phyloP scores from a whole-genome alignment of 305 asterid genomes.

The Striga hermonthica region DNA sequence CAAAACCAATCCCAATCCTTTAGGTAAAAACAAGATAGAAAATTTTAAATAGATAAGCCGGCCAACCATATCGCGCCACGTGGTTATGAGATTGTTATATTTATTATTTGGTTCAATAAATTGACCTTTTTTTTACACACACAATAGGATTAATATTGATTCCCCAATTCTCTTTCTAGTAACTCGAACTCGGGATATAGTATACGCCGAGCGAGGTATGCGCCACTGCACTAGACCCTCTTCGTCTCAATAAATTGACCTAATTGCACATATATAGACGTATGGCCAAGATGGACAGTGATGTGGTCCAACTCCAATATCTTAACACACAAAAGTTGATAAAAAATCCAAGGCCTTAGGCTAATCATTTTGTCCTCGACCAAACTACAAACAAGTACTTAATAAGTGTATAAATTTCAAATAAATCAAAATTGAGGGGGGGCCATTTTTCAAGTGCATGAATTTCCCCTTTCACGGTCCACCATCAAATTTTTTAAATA shows the following conservation, averaged over 20 bases:
- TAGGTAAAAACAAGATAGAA: too few species aligned
- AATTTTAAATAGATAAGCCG: too few species aligned
- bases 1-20: too few species aligned
- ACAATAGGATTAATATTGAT: too few species aligned
- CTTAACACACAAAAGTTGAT: neutral
- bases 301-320: neutral
- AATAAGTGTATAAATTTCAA: neutral
- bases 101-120: neutral
- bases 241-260: neutral
- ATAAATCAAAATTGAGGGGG: neutral
- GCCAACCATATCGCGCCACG: too few species aligned
- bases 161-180: too few species aligned
- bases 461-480: neutral
- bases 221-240: too few species aligned
- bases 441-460: neutral
- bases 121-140: too few species aligned
- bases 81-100: too few species aligned
- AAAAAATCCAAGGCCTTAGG: neutral
- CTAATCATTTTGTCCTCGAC: constrained; percentile 1
- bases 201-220: too few species aligned
- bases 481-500: neutral
- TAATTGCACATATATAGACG: neutral
- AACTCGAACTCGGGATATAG: too few species aligned
- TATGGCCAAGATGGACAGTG: neutral
- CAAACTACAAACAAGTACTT: constrained; percentile 1